Evolutionary conservation across 768 basidiomycete species (phyloP).

Genomic region (Aureoboletus auriporus): DNA sequence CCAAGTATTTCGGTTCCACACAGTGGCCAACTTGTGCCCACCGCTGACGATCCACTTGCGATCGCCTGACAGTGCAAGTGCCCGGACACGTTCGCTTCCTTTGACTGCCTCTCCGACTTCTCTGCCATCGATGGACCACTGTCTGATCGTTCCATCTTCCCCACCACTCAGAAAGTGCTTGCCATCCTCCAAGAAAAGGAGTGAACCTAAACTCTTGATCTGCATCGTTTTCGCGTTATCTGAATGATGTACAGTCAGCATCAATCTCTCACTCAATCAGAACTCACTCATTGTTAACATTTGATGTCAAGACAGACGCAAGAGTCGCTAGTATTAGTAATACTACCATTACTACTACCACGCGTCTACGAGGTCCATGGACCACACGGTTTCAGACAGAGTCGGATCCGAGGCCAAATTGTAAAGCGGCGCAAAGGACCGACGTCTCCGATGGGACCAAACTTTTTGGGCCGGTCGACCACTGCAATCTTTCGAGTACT

Average conservation of each 20-base stretch:
- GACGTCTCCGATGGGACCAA: too few species aligned
- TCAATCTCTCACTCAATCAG: neutral
- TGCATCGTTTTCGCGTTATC: neutral
- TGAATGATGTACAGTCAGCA: neutral
- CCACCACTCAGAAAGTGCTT: neutral
- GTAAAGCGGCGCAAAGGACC: too few species aligned
- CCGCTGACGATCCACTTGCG: conserved; percentile 1
- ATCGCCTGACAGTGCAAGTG: neutral
- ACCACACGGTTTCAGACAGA: too few species aligned
- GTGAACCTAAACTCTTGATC: neutral
- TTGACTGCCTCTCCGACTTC: neutral
- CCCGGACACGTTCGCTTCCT: neutral
- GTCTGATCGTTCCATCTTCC: neutral
- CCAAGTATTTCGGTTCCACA: neutral
- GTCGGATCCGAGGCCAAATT: too few species aligned
- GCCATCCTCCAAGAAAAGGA: conserved; percentile 1
- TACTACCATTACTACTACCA: too few species aligned
- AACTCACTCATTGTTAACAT: neutral
- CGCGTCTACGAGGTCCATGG: too few species aligned
- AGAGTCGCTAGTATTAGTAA: too few species aligned
- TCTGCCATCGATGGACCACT: neutral
- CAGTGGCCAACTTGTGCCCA: neutral
- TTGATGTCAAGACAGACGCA: too few species aligned
- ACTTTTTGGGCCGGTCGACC: too few species aligned
- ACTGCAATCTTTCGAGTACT: too few species aligned